phyloP scores from a whole-genome alignment of 75 land plant genomes.

The Isoetes taiwanensis region DNA sequence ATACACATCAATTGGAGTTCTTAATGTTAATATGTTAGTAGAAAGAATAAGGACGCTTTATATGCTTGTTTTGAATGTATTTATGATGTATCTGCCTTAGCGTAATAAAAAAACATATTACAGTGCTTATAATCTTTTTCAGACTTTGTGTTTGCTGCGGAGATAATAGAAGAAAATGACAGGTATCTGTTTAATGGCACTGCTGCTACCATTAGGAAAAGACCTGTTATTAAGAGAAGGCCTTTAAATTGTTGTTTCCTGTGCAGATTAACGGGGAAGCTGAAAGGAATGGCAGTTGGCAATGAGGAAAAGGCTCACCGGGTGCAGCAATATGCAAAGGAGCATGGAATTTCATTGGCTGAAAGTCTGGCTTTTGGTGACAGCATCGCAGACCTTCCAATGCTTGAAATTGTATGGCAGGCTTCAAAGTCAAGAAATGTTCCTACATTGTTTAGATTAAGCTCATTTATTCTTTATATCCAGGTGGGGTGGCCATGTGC shows the following conservation, averaged over 20 bases:
- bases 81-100: background rate
- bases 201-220: background rate
- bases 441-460: background rate
- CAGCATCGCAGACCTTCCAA: conserved; percentile 22
- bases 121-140: background rate
- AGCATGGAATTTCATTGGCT: conserved; percentile 12
- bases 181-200: conserved; percentile 8
- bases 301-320: conserved; percentile 22
- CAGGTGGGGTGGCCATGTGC: conserved; percentile 22
- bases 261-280: conserved; percentile 20
- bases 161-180: conserved; percentile 18
- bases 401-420: conserved; percentile 18
- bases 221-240: background rate
- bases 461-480: background rate
- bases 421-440: background rate
- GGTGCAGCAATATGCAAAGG: conserved; percentile 10
- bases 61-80: background rate
- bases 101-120: background rate
- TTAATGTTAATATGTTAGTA: too few relatives aligned
- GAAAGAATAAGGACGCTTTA: too few relatives aligned
- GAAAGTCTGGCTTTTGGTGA: conserved; percentile 24
- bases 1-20: too few relatives aligned
- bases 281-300: conserved; percentile 19
- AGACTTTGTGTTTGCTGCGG: conserved; percentile 24
- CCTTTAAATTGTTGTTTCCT: background rate